Base-by-base conservation (phyloP, 805 yeast species). In the Schwanniomyces yamadae region DNA sequence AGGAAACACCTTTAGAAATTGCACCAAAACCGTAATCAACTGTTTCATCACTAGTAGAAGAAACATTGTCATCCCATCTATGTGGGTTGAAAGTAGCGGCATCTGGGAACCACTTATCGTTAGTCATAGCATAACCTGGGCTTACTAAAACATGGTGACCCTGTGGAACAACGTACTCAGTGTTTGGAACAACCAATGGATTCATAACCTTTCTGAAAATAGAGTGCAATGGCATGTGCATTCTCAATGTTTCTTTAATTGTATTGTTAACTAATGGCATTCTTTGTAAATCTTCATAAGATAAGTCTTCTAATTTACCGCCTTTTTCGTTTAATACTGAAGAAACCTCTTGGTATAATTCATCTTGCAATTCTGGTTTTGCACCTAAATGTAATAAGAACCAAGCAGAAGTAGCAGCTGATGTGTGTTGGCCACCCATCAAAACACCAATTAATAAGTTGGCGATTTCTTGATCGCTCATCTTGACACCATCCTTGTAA, bases 371-470 rank as follows among this genome's bases (percentile, higher is more conserved):
- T 26, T 85, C 84, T 30, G 95, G 95, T 53, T 78, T 73, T 52
- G 84, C 95, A 47, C 89, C 97, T 43, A 93, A 73, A 58, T 93
- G 98, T 46, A 93, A 74, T 56, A 93, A 69, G 55, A 81, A 80
- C 99, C 99, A 93, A 12, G 97, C 84, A 26, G 95, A 85, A 15
- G 99, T 93, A 16, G 98, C 77, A 28, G 98, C 93, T 45, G 95
- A 84, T 18, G 99, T 93, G 63, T 93, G 99, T 71, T 93, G 99
- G 45, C 99, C 99, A 54, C 99, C 99, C 99, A 93, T 93, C 43
- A 93, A 73, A 37, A 93, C 84, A 62, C 98, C 99, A 63, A 93
- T 91, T 61, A 89, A 71, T 61, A 93, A 72, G 64, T 90, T 85
- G 33, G 98, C 93, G 55, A 93, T 88, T 67, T 93, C 95, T 60